phyloP scores from a whole-genome alignment of 2,329 filamentous ascomycete genomes.

The Diaporthe batatas region DNA sequence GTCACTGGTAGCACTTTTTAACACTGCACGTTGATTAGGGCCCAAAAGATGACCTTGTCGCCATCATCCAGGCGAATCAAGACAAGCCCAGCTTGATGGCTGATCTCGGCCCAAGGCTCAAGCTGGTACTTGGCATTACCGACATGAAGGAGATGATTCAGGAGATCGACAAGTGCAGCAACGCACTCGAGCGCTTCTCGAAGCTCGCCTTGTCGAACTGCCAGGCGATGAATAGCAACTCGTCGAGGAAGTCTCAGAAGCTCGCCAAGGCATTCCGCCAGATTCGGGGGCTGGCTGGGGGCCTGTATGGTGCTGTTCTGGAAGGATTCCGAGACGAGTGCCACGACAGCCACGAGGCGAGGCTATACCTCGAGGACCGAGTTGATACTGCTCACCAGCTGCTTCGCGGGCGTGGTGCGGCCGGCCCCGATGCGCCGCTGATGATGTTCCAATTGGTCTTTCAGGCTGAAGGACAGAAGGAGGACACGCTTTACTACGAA shows the following conservation, averaged over 20 bases:
- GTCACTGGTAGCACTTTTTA: neutral
- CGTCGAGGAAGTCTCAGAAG: slow-evolving; percentile 9
- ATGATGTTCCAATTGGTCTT: slow-evolving; percentile 33
- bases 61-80: slow-evolving; percentile 34
- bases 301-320: neutral
- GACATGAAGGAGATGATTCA: slow-evolving; percentile 29
- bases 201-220: slow-evolving; percentile 13
- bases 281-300: neutral
- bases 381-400: slow-evolving; percentile 6
- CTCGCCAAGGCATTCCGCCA: slow-evolving; percentile 11
- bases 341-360: slow-evolving; percentile 22
- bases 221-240: slow-evolving; percentile 3
- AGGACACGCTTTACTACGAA: slow-evolving; percentile 22
- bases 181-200: slow-evolving; percentile 12
- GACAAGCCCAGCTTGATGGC: slow-evolving; percentile 7
- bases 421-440: neutral
- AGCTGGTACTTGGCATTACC: slow-evolving; percentile 11
- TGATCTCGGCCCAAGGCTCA: slow-evolving; percentile 22
- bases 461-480: neutral
- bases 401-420: neutral
- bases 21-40: neutral
- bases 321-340: slow-evolving; percentile 15
- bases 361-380: slow-evolving; percentile 27
- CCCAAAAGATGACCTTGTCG: slow-evolving; percentile 12
- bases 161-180: slow-evolving; percentile 25